Conservation (phyloP, 208 protist genomes). For the Wallacemonas sp. region DNA sequence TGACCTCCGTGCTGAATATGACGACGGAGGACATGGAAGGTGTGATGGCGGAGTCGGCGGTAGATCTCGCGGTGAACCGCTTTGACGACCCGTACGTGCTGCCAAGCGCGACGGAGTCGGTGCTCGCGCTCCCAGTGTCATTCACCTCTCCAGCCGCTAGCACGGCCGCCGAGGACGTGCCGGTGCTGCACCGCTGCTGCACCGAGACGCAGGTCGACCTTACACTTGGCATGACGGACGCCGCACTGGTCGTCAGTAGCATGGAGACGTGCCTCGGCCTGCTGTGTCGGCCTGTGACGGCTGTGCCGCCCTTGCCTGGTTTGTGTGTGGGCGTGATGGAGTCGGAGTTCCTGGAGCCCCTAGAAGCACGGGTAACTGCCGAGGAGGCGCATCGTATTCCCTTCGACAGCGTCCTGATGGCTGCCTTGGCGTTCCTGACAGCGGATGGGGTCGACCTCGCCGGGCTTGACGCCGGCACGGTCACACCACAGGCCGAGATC, state of each 20-base stretch:
- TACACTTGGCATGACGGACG: background rate
- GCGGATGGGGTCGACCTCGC: conserved; percentile 10
- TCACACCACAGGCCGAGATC: too few relatives aligned
- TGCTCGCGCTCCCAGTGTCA: background rate
- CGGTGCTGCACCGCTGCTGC: background rate
- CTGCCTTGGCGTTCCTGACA: conserved; percentile 42
- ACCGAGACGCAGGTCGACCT: background rate
- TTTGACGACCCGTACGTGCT: conserved; percentile 37
- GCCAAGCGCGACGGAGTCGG: background rate
- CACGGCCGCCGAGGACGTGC: background rate
- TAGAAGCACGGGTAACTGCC: conserved; percentile 31
- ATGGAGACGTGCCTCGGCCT: conserved; percentile 3
- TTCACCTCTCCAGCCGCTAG: background rate
- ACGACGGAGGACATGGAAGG: conserved; percentile 41
- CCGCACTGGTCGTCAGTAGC: background rate
- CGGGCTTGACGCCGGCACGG: background rate
- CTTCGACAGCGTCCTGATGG: conserved; percentile 29
- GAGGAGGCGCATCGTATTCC: conserved; percentile 15
- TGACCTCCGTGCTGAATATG: conserved; percentile 69
- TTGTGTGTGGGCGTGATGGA: conserved; percentile 45
- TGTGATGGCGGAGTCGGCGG: conserved; percentile 36
- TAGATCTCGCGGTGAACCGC: conserved; percentile 43
- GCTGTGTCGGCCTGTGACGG: conserved; percentile 37
- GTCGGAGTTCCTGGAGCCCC: conserved; percentile 28
- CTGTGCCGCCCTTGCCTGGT: conserved; percentile 45